Evolutionary conservation across 2,329 filamentous ascomycete species (phyloP).

Genomic region (Colletotrichum tamarilloi): DNA sequence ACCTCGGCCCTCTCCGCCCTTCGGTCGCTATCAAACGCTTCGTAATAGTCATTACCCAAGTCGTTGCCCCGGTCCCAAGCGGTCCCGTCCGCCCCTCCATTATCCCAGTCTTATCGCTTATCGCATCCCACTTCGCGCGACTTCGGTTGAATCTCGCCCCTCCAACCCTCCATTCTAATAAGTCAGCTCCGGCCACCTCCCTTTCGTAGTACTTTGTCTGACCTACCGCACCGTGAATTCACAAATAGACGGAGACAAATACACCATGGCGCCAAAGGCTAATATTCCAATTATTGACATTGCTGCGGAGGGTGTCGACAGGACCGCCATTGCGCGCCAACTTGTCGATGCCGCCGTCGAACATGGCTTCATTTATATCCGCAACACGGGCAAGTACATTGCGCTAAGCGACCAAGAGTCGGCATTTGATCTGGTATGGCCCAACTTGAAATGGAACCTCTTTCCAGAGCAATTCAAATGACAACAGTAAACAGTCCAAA

Average conservation of each 20-base stretch:
- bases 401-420: slow-evolving; percentile 71
- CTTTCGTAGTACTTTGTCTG: not conserved
- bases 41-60: slow-evolving; percentile 30
- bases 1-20: not conserved
- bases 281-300: slow-evolving; percentile 88
- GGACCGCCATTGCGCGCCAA: slow-evolving; percentile 68
- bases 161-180: slow-evolving; percentile 6
- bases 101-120: slow-evolving; percentile 35
- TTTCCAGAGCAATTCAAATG: not conserved
- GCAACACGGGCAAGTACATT: slow-evolving; percentile 78
- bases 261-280: slow-evolving; percentile 47
- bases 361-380: slow-evolving; percentile 91
- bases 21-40: slow-evolving; percentile 7
- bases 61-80: not conserved
- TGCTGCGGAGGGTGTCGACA: slow-evolving; percentile 65
- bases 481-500: slow-evolving; percentile 63
- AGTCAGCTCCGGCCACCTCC: not conserved
- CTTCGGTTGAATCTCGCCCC: slow-evolving; percentile 11
- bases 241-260: not conserved
- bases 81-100: slow-evolving; percentile 21
- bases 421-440: slow-evolving; percentile 78
- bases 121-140: slow-evolving; percentile 33
- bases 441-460: not conserved
- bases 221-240: not conserved
- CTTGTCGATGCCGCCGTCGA: slow-evolving; percentile 84